A percentile compares a stretch with the other conserved stretches of the same genome.
phyloP scores from a whole-genome alignment of 129 eudicot genomes.

The Saussurea involucrata region DNA sequence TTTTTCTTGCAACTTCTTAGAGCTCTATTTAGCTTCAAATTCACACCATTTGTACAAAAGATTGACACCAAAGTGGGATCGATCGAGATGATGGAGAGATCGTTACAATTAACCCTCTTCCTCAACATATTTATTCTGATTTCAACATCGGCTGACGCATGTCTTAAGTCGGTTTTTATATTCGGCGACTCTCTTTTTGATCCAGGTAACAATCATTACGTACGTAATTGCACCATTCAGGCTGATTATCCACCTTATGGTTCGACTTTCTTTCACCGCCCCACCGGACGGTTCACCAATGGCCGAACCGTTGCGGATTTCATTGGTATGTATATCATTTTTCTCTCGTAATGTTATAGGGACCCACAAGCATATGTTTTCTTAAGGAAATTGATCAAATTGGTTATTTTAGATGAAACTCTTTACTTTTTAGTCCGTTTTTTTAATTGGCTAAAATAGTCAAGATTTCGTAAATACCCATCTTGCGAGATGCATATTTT shows the following conservation, averaged over 20 bases:
- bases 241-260: slow-evolving; percentile 68
- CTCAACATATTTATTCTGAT: slow-evolving; percentile 1
- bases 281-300: slow-evolving; percentile 70
- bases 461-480: not conserved
- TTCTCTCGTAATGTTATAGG: not conserved
- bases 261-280: slow-evolving; percentile 44
- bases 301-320: slow-evolving; percentile 69
- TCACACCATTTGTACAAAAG: slow-evolving; percentile 14
- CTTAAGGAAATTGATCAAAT: not conserved
- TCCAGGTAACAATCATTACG: slow-evolving; percentile 51
- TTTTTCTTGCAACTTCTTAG: slow-evolving; percentile 5
- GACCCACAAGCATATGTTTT: not conserved
- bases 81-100: slow-evolving; percentile 21
- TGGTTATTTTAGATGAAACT: not conserved
- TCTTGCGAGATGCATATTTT: not conserved
- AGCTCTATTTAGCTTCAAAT: slow-evolving; percentile 20
- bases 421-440: no score
- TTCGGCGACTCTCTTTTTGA: slow-evolving; percentile 71
- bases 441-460: not conserved
- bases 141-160: not conserved
- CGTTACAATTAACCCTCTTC: slow-evolving; percentile 10
- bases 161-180: slow-evolving; percentile 34
- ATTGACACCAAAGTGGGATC: slow-evolving; percentile 6
- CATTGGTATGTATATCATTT: slow-evolving; percentile 34
- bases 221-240: slow-evolving; percentile 39